Conservation (phyloP, 2,329 filamentous ascomycete genomes). For the Pseudogymnoascus sp. region DNA sequence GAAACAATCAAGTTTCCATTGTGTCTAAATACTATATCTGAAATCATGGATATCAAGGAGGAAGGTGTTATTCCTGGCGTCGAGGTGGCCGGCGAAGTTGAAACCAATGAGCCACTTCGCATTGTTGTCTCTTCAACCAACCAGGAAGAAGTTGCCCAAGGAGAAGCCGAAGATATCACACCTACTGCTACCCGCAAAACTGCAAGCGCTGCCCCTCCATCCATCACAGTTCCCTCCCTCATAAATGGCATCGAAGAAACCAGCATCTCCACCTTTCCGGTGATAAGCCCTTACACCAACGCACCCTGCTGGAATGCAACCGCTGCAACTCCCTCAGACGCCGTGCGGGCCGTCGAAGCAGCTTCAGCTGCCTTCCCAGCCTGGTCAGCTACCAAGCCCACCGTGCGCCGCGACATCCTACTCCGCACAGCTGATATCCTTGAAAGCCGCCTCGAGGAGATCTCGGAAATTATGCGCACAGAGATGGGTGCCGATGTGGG, state of each 20-base stretch:
- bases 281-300: slow-evolving; percentile 42
- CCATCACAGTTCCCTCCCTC: slow-evolving; percentile 33
- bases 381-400: slow-evolving; percentile 48
- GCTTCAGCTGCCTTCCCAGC: slow-evolving; percentile 47
- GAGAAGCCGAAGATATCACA: neutral
- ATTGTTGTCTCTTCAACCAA: neutral
- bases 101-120: neutral
- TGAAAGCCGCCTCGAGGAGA: slow-evolving; percentile 41
- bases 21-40: neutral
- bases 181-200: neutral
- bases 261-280: slow-evolving; percentile 35
- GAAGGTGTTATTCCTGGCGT: neutral
- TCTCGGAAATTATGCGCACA: slow-evolving; percentile 40
- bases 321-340: slow-evolving; percentile 42
- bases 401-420: slow-evolving; percentile 44
- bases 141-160: neutral
- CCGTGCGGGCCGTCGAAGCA: slow-evolving; percentile 40
- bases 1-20: neutral
- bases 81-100: neutral
- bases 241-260: slow-evolving; percentile 40
- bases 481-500: slow-evolving; percentile 40
- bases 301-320: slow-evolving; percentile 38
- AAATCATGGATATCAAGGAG: neutral
- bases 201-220: neutral
- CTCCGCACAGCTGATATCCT: slow-evolving; percentile 46